Evolutionary conservation across 768 basidiomycete species (phyloP).

Genomic region (Trametes punicea): DNA sequence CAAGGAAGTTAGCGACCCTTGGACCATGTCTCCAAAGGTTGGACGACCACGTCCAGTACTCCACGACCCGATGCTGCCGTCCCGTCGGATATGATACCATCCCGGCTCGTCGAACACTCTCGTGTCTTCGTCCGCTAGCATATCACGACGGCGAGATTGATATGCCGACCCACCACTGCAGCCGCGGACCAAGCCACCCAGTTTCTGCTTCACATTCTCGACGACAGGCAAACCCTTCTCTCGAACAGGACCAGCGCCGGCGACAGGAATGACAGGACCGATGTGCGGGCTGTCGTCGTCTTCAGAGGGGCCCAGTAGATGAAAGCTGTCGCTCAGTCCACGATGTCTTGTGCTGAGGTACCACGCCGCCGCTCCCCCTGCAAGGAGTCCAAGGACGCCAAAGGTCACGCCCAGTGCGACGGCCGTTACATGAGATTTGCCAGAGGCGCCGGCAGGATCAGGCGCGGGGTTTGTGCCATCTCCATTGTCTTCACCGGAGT

Average conservation of each 20-base stretch:
- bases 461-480: constrained; percentile 5
- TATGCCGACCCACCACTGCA: constrained; percentile 5
- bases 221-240: constrained; percentile 26
- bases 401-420: constrained; percentile 64
- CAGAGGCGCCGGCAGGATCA: constrained; percentile 2
- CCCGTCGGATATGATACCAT: constrained; percentile 23
- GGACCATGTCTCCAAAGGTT: constrained; percentile 26
- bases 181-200: constrained; percentile 36
- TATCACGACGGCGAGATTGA: constrained; percentile 50
- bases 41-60: constrained; percentile 20
- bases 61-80: constrained; percentile 27
- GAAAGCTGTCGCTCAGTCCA: constrained; percentile 26
- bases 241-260: constrained; percentile 15
- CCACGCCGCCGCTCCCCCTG: constrained; percentile 40
- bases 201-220: constrained; percentile 23
- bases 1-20: constrained; percentile 28
- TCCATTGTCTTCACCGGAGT: constrained; percentile 24
- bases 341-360: constrained; percentile 43
- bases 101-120: constrained; percentile 40
- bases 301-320: constrained; percentile 30
- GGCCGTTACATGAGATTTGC: constrained; percentile 33
- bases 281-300: constrained; percentile 32
- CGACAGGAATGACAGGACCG: constrained; percentile 25
- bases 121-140: constrained; percentile 76
- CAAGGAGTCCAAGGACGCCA: constrained; percentile 55